These are phyloP conservation scores for Auricularia cornea DNA, from an alignment of 768 basidiomycete genomes.

Conservation along the genomic window DNA sequence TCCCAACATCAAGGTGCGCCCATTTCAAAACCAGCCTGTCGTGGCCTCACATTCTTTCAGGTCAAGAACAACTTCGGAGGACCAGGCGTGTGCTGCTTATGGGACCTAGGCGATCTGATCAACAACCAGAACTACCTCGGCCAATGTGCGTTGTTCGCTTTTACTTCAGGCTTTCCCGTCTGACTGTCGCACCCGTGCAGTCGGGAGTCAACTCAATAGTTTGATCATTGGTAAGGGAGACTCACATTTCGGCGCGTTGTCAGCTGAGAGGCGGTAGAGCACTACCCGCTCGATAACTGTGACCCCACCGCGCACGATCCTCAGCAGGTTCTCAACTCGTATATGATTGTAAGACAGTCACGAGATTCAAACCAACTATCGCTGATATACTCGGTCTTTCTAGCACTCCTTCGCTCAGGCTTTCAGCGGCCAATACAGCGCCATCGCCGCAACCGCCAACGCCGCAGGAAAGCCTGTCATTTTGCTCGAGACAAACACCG, in stretches of 20 bases:
- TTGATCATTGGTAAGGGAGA: neutral
- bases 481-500: slow-evolving; percentile 66
- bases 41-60: no score
- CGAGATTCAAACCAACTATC: neutral
- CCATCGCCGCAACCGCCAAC: slow-evolving; percentile 25
- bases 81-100: neutral
- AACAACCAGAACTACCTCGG: neutral
- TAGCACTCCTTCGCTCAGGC: slow-evolving; percentile 16
- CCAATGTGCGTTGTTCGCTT: neutral
- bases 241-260: no score
- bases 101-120: neutral
- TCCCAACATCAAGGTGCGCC: neutral
- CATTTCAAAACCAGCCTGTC: no score
- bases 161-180: no score
- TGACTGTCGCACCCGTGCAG: neutral
- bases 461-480: slow-evolving; percentile 37
- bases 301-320: neutral
- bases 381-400: slow-evolving; percentile 14
- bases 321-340: neutral
- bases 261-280: neutral
- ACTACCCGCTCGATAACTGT: neutral
- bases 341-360: neutral
- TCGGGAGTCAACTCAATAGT: neutral
- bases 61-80: neutral
- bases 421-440: slow-evolving; percentile 31